A percentile compares a stretch with the other conserved stretches of the same genome.
These are phyloP conservation scores for Tolypocladium pustulatum DNA, from an alignment of 2,329 filamentous ascomycete genomes.

Conservation along the genomic window DNA sequence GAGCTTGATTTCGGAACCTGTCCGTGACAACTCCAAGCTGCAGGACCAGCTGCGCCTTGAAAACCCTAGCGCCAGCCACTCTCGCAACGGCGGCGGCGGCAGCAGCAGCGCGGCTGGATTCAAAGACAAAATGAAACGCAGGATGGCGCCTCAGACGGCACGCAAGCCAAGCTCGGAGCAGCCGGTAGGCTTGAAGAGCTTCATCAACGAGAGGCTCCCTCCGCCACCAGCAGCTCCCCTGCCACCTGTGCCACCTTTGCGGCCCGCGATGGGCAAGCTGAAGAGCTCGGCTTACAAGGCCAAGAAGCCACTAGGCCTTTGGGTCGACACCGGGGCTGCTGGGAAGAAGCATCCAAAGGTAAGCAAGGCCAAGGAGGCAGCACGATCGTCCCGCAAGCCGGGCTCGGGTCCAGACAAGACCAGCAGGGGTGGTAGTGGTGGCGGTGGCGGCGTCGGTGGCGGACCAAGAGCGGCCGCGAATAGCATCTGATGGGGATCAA, in stretches of 20 bases:
- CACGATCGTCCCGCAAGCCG: constrained; percentile 7
- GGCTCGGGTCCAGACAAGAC: not conserved
- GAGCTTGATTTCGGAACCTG: not conserved
- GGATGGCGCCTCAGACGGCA: not conserved
- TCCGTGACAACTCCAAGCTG: not conserved
- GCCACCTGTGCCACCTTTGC: constrained; percentile 16
- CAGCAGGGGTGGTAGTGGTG: not conserved
- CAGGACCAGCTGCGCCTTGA: constrained; percentile 9
- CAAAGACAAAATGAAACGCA: constrained; percentile 5
- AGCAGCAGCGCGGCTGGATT: constrained; percentile 1
- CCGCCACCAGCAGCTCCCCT: constrained; percentile 11
- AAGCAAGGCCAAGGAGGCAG: constrained; percentile 10
- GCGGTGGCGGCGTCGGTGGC: not conserved
- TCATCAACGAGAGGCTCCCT: constrained; percentile 12
- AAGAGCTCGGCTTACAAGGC: constrained; percentile 7
- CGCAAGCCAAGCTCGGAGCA: constrained; percentile 12
- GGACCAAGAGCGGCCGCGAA: not conserved
- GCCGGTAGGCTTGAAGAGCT: constrained; percentile 11
- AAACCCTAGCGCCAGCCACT: constrained; percentile 10
- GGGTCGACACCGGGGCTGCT: constrained; percentile 10
- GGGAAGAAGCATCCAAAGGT: constrained; percentile 9
- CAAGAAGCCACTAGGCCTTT: constrained; percentile 14
- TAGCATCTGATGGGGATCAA: not conserved
- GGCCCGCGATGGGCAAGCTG: not conserved
- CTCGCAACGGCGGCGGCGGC: constrained; percentile 13